Conservation (phyloP, 73 alveolate species). For the Paramecium sonneborni region DNA sequence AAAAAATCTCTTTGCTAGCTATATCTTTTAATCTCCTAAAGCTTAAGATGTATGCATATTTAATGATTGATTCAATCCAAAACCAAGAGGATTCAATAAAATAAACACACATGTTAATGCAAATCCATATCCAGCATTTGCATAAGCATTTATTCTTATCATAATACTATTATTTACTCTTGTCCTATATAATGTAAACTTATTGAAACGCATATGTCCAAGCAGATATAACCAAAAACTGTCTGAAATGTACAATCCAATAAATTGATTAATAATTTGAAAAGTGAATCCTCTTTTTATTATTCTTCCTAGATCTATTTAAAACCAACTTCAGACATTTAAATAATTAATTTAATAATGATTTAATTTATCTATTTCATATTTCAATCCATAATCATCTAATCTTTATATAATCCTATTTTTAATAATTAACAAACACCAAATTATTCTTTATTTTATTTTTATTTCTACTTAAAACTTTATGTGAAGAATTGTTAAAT, state of each 20-base stretch:
- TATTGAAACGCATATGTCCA: neutral
- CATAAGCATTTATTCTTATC: neutral
- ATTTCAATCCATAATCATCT: neutral
- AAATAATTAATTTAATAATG: neutral
- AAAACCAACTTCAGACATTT: neutral
- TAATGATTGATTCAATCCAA: constrained; percentile 44
- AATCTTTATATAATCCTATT: neutral
- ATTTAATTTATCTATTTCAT: neutral
- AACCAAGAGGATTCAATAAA: constrained; percentile 4
- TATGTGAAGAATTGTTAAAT: too few relatives aligned
- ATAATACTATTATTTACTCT: neutral
- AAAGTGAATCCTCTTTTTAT: neutral
- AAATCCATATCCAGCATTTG: constrained; percentile 19
- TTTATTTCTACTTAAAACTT: too few relatives aligned
- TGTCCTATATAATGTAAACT: constrained; percentile 15
- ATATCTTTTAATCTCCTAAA: neutral
- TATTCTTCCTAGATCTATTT: neutral
- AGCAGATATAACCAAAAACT: constrained; percentile 43
- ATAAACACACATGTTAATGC: constrained; percentile 31
- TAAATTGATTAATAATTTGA: neutral
- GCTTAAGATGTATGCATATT: constrained; percentile 20
- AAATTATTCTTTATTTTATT: too few relatives aligned
- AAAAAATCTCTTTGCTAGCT: neutral
- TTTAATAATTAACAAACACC: neutral
- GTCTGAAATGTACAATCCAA: constrained; percentile 19